Percentiles rank a stretch among this genome's conserved stretches.
These are phyloP conservation scores for thale cress (Arabidopsis thaliana) DNA, from an alignment of 345 rosid species.

Conservation along the genomic window DNA sequence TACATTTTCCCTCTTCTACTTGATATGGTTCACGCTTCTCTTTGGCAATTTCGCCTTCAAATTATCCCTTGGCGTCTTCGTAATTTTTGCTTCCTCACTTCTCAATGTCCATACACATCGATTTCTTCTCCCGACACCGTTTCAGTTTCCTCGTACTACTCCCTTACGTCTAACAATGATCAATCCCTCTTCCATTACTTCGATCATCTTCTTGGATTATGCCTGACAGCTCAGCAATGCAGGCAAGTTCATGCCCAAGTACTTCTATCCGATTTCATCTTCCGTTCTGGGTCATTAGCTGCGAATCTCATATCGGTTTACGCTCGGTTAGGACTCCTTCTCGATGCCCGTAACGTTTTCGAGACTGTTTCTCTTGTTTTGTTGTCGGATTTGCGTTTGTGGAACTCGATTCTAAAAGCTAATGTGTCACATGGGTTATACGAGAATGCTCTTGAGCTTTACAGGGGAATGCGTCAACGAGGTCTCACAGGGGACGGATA, in stretches of 20 bases:
- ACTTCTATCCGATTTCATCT: constrained; percentile 43
- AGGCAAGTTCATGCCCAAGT: constrained; percentile 54
- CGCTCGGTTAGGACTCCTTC: constrained; percentile 51
- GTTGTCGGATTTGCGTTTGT: constrained; percentile 51
- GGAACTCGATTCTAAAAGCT: constrained; percentile 65
- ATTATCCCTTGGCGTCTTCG: constrained; percentile 25
- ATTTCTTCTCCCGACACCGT: constrained; percentile 17
- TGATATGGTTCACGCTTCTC: constrained; percentile 40
- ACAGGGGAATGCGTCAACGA: constrained; percentile 52
- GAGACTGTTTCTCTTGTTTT: constrained; percentile 44
- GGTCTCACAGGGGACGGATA: constrained; percentile 65
- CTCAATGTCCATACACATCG: constrained; percentile 18
- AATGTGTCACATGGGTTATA: constrained; percentile 52
- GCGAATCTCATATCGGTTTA: constrained; percentile 60
- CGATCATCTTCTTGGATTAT: constrained; percentile 49
- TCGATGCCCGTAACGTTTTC: constrained; percentile 58
- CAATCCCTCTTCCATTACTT: constrained; percentile 45
- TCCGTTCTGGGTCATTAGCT: constrained; percentile 57
- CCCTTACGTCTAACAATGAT: constrained; percentile 30
- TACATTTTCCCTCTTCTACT: background rate
- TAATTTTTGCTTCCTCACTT: constrained; percentile 15
- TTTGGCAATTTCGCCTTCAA: constrained; percentile 42
- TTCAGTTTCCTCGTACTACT: constrained; percentile 29
- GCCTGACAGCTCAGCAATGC: constrained; percentile 47
- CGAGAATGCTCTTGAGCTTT: constrained; percentile 54